Evolutionary conservation across 352 stramenopile species (phyloP).

Genomic region (Aphanomyces stellatus): DNA sequence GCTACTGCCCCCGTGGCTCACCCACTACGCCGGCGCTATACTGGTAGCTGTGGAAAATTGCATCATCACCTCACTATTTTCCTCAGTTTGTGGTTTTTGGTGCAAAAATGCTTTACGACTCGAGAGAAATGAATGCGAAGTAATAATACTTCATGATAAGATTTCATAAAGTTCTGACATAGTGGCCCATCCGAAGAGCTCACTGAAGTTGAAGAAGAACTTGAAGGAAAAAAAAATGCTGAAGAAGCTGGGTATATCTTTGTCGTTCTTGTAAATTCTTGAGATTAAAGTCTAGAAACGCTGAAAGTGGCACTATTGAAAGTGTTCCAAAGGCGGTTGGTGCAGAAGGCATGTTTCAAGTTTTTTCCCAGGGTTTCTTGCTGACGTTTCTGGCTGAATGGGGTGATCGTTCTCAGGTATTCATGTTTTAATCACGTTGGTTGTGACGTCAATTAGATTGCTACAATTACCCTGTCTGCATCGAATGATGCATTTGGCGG

Average conservation of each 20-base stretch:
- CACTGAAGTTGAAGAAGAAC: conserved; percentile 74
- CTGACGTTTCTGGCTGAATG: conserved; percentile 99
- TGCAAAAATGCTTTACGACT: conserved; percentile 88
- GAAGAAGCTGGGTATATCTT: conserved; percentile 40
- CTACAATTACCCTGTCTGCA: conserved; percentile 96
- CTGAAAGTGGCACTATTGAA: conserved; percentile 28
- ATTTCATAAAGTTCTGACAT: not conserved
- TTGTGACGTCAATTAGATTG: conserved; percentile 60
- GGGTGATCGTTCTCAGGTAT: conserved; percentile 94
- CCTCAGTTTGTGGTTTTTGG: conserved; percentile 96
- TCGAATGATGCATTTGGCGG: conserved; percentile 89
- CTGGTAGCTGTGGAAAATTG: conserved; percentile 32
- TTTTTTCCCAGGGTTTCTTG: conserved; percentile 93
- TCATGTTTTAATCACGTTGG: not conserved
- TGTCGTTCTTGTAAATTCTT: not conserved
- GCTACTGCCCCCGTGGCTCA: conserved; percentile 90
- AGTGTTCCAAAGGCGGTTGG: conserved; percentile 23
- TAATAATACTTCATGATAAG: conserved; percentile 21
- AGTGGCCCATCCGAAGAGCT: conserved; percentile 75
- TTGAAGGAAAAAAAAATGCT: conserved; percentile 75
- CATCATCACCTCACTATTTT: conserved; percentile 6
- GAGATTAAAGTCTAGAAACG: not conserved
- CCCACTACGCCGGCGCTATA: conserved; percentile 93
- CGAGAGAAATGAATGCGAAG: conserved; percentile 70
- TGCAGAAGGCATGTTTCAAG: conserved; percentile 54